A percentile compares a stretch with the other conserved stretches of the same genome.
Conservation (phyloP, 208 protist species). For the Wallacemonas collosoma region DNA sequence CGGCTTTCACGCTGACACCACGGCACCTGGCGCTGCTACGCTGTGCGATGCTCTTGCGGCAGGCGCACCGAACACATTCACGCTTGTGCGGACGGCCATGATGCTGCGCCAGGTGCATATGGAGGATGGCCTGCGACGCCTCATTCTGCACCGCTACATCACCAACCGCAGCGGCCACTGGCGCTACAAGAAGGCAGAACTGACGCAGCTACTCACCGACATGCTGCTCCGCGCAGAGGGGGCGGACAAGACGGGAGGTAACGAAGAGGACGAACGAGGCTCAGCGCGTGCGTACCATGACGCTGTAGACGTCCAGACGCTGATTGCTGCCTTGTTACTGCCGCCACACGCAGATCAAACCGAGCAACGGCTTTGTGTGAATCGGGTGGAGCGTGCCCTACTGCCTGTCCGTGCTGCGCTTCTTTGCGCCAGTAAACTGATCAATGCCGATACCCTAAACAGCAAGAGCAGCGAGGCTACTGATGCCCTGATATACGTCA, state of each 20-base stretch:
- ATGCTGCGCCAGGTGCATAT: slow-evolving; percentile 40
- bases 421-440: background rate
- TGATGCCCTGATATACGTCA: background rate
- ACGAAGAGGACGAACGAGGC: background rate
- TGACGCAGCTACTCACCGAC: slow-evolving; percentile 40
- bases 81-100: slow-evolving; percentile 57
- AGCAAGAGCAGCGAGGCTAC: background rate
- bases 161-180: slow-evolving; percentile 83
- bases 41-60: slow-evolving; percentile 73
- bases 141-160: slow-evolving; percentile 78
- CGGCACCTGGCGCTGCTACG: slow-evolving; percentile 35
- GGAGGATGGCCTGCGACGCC: slow-evolving; percentile 11
- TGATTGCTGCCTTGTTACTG: background rate
- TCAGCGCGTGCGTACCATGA: too few species aligned
- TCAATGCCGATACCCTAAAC: background rate
- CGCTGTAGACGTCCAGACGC: slow-evolving; percentile 10
- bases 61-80: slow-evolving; percentile 86
- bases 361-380: slow-evolving; percentile 20
- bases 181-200: slow-evolving; percentile 41
- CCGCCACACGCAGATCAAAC: background rate
- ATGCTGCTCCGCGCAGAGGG: slow-evolving; percentile 8
- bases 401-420: slow-evolving; percentile 38
- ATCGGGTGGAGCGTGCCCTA: slow-evolving; percentile 46
- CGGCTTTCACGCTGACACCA: slow-evolving; percentile 75
- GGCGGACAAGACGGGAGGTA: background rate